phyloP scores from a whole-genome alignment of 805 yeast species.

The Cyberlindnera mrakii region DNA sequence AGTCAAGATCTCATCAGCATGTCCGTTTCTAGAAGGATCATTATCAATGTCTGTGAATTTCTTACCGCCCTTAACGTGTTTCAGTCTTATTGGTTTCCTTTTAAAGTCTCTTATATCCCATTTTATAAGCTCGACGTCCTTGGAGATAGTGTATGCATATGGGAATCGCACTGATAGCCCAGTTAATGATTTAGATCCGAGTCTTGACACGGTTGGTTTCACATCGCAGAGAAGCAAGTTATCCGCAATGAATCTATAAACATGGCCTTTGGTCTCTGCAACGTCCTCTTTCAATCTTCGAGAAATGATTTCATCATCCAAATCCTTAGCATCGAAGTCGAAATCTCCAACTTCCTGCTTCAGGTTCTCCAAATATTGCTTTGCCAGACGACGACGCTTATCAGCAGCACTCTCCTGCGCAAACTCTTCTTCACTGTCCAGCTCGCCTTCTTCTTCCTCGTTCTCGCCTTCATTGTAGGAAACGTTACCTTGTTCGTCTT shows the following conservation, averaged over 20 bases:
- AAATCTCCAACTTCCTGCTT: conserved; percentile 48
- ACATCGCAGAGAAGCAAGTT: conserved; percentile 36
- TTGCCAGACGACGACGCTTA: conserved; percentile 88
- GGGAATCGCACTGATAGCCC: conserved; percentile 32
- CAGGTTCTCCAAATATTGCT: conserved; percentile 80
- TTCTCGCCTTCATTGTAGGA: conserved; percentile 28
- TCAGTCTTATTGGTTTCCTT: conserved; percentile 61
- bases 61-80: conserved; percentile 61
- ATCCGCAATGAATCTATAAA: conserved; percentile 63
- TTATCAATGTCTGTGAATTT: conserved; percentile 29
- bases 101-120: conserved; percentile 58
- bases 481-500: conserved; percentile 39
- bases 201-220: conserved; percentile 41
- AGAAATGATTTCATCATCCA: conserved; percentile 81
- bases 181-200: conserved; percentile 56
- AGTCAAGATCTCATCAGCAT: conserved; percentile 66
- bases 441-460: conserved; percentile 32
- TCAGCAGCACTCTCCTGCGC: conserved; percentile 82
- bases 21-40: conserved; percentile 62
- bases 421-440: conserved; percentile 67
- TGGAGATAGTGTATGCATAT: conserved; percentile 71
- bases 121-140: conserved; percentile 73
- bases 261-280: conserved; percentile 81
- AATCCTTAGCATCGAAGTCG: conserved; percentile 81
- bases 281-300: conserved; percentile 81